Evolutionary conservation across 495 filamentous ascomycete species (phyloP), one percentile per base, ranked within the genome.

Genomic region (Letharia lupina): DNA sequence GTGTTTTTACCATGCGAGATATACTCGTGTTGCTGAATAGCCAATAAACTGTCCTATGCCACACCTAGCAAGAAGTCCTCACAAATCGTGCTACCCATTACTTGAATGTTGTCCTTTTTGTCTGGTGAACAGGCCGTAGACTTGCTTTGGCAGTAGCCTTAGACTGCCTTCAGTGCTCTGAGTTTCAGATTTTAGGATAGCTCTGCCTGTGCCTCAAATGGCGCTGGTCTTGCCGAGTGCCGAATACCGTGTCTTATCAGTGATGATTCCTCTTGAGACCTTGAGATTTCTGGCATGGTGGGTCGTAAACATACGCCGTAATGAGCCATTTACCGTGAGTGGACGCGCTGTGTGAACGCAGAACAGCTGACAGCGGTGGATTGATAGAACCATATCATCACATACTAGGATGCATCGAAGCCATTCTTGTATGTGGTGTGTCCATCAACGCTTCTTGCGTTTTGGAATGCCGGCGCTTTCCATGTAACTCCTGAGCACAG

Each of bases 401-500:
- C 1, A 54, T 31, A n/a, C 28, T 16, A 31, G 10, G n/a, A 31
- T 33, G 12, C 4, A 15, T 54, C 1, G 23, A 16, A 33, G 3
- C 6, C 12, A 31, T 16, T 0, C 23, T 54, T 33, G 28, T 8
- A 20, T 6, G 0, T 13, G n/a, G 10, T 41, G 11, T 33, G n/a
- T n/a, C 16, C 16, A 59, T 69, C 58, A 52, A 7, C 61, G 65
- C 18, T 62, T 64, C 23, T 62, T 39, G 28, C 62, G 54, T 35
- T 65, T 50, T n/a, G 23, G 13, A 18, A 59, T 58, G 23, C 44
- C 69, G 20, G 72, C 66, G 33, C 70, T 77, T 67, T 83, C 88
- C 12, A 91, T 75, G 69, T 83, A 87, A 45, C 84, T 83, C 68
- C 81, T 84, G 67, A 95, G 80, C 28, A 94, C 83, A n/a, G 77